Evolutionary conservation across 352 stramenopile species (phyloP).

Genomic region (Pythium chondricola): DNA sequence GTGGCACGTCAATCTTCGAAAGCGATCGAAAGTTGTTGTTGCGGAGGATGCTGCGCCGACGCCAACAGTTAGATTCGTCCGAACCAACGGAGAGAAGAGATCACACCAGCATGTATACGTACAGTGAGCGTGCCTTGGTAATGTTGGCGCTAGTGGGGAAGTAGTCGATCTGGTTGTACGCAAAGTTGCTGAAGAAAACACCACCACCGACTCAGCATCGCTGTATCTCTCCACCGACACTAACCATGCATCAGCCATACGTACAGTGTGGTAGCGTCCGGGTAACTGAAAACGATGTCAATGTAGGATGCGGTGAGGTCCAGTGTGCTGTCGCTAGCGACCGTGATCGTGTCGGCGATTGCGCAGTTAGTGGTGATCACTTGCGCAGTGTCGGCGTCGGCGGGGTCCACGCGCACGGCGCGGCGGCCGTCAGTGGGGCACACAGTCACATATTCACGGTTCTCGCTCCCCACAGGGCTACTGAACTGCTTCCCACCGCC

Average conservation of each 20-base stretch:
- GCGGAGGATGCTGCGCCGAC: slow-evolving; percentile 1
- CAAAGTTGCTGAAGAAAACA: slow-evolving; percentile 8
- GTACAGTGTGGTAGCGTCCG: slow-evolving; percentile 8
- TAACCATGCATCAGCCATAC: too few species aligned
- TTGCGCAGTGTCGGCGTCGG: slow-evolving; percentile 1
- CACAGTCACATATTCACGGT: background rate
- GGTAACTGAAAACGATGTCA: slow-evolving; percentile 13
- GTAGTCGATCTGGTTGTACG: slow-evolving; percentile 9
- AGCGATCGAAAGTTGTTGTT: slow-evolving; percentile 6
- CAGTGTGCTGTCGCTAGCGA: slow-evolving; percentile 1
- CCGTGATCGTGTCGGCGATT: background rate
- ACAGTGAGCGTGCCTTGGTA: slow-evolving; percentile 4
- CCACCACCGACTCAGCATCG: too few species aligned
- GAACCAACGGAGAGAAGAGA: too few species aligned
- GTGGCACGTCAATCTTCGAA: slow-evolving; percentile 5
- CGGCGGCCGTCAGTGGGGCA: slow-evolving; percentile 7
- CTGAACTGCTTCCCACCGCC: too few species aligned
- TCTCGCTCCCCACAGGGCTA: background rate
- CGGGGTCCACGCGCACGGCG: slow-evolving; percentile 2
- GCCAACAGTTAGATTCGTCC: too few species aligned
- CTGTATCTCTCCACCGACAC: too few species aligned
- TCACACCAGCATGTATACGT: too few species aligned
- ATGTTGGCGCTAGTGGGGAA: slow-evolving; percentile 6
- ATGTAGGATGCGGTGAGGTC: background rate
- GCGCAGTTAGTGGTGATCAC: slow-evolving; percentile 10